These are phyloP conservation scores for Colletotrichum melonis DNA, from an alignment of 2,329 filamentous ascomycete genomes.

Conservation along the genomic window DNA sequence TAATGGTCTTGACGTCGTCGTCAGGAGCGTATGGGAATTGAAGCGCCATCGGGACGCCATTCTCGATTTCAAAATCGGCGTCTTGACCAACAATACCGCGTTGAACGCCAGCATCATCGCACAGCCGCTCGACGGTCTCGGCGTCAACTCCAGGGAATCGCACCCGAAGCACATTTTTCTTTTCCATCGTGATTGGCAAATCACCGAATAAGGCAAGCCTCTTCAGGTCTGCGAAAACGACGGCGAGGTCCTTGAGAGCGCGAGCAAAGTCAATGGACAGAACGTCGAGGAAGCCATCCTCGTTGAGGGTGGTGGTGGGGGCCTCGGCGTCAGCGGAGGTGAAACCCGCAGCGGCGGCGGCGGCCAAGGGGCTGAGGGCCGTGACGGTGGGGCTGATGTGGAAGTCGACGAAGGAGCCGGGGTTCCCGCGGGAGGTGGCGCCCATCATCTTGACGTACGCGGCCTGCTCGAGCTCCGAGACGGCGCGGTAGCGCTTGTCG, in stretches of 20 bases:
- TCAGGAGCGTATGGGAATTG: constrained; percentile 87
- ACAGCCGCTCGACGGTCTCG: constrained; percentile 83
- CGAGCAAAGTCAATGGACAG: constrained; percentile 90
- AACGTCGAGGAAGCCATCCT: constrained; percentile 84
- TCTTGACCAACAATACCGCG: constrained; percentile 86
- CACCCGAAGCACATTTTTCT: constrained; percentile 74
- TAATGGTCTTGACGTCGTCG: constrained; percentile 46
- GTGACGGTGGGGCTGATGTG: constrained; percentile 89
- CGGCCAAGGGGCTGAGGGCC: constrained; percentile 79
- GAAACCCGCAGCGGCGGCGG: constrained; percentile 62
- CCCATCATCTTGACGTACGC: constrained; percentile 74
- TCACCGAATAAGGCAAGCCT: constrained; percentile 83
- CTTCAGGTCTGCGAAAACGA: constrained; percentile 84
- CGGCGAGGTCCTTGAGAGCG: constrained; percentile 84
- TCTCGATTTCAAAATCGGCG: constrained; percentile 73
- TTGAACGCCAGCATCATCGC: constrained; percentile 86
- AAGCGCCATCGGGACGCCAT: constrained; percentile 79
- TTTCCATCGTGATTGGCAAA: constrained; percentile 81
- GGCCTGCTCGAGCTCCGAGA: constrained; percentile 81
- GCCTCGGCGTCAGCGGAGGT: constrained; percentile 54
- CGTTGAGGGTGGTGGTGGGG: constrained; percentile 75
- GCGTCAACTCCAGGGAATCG: constrained; percentile 93
- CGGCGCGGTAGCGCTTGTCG: constrained; percentile 81
- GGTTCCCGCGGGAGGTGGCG: constrained; percentile 63
- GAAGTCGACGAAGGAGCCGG: constrained; percentile 91